Evolutionary conservation across 75 land plant species (phyloP).

Genomic region (Azolla pinnata): DNA sequence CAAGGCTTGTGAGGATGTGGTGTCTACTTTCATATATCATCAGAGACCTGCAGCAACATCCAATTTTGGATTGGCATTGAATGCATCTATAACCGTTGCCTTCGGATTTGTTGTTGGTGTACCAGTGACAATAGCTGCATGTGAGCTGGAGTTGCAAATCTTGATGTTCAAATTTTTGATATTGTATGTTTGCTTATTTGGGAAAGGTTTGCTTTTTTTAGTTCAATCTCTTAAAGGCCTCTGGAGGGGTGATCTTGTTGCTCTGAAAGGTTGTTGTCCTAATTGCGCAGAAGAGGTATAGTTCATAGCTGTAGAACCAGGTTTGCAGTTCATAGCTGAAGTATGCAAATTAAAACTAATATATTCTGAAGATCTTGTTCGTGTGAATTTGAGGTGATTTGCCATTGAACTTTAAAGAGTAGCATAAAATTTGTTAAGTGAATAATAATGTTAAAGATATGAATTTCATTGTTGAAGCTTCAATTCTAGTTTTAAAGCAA

Average conservation of each 20-base stretch:
- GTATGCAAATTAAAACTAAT: no score
- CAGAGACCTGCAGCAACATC: conserved; percentile 15
- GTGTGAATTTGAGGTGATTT: no score
- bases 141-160: no score
- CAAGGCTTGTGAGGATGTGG: conserved; percentile 32
- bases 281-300: conserved; percentile 70
- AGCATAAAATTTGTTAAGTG: no score
- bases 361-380: no score
- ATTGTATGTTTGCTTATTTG: no score
- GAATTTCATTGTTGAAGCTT: no score
- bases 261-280: conserved; percentile 83
- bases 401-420: no score
- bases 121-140: conserved; percentile 65
- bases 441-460: no score
- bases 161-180: no score
- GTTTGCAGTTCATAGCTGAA: no score
- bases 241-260: conserved; percentile 74
- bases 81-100: conserved; percentile 36
- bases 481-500: no score
- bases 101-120: conserved; percentile 54
- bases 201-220: conserved; percentile 17
- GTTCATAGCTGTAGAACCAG: not conserved
- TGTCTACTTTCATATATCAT: conserved; percentile 12
- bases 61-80: conserved; percentile 23
- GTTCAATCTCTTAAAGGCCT: conserved; percentile 57